phyloP scores from a whole-genome alignment of 2,329 filamentous ascomycete genomes.

The Venturia carpophila region DNA sequence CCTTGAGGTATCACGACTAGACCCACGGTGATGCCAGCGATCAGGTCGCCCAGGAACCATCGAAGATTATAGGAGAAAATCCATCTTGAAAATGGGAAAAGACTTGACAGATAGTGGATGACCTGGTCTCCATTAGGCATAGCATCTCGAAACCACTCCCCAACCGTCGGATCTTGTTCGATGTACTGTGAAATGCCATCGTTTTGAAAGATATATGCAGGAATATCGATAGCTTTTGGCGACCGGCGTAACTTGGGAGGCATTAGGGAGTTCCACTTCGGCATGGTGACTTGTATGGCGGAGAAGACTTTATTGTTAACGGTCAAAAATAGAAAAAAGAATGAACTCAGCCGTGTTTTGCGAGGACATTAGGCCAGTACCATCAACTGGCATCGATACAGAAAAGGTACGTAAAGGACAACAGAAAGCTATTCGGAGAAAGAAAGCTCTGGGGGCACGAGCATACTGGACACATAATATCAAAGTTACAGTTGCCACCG shows the following conservation, averaged over 20 bases:
- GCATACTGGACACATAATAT: background rate
- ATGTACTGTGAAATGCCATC: conserved; percentile 4
- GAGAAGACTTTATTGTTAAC: background rate
- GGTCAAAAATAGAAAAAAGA: background rate
- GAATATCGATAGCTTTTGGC: background rate
- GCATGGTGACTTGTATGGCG: background rate
- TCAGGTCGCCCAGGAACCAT: conserved; percentile 19
- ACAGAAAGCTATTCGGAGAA: background rate
- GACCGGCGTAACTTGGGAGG: background rate
- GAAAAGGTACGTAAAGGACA: background rate
- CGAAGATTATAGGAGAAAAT: conserved; percentile 16
- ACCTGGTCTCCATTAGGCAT: background rate
- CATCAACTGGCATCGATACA: background rate
- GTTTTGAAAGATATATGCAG: background rate
- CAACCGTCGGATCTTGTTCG: conserved; percentile 17
- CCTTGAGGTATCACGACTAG: conserved; percentile 87
- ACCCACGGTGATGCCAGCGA: conserved; percentile 55
- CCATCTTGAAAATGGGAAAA: conserved; percentile 18
- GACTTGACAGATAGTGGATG: background rate
- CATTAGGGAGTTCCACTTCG: background rate
- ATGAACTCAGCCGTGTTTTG: background rate
- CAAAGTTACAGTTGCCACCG: background rate
- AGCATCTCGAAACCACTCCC: conserved; percentile 14
- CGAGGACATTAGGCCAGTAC: background rate
- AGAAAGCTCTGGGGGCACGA: background rate